Evolutionary conservation across 768 basidiomycete species (phyloP), one percentile per base, ranked within the genome.

Genomic region (Russula griseocarnosa): DNA sequence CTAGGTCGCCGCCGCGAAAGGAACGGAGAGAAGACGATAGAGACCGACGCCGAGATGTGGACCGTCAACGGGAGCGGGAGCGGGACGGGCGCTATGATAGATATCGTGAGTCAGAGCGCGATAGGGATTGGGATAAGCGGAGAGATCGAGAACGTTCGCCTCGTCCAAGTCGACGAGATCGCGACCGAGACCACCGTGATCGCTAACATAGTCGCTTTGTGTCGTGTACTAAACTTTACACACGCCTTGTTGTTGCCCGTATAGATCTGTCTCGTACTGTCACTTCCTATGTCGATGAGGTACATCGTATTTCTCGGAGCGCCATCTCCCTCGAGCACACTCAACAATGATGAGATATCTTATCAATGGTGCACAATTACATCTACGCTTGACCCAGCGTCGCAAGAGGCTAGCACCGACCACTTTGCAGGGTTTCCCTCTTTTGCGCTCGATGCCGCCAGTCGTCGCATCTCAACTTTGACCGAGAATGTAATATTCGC

Each of bases 401-500:
- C 58, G 61, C 65, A 60, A 24, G 40, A 46, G 67, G 72, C 57
- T 61, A 70, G 32, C 69, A 69, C 38, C 49, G 63, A 57, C 54
- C 68, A 2, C 36, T 63, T 36, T 14, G 36, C 62, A n/a, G 58
- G 65, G 51, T 65, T 68, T 62, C 36, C 67, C 38, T 50, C 53
- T 84, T 80, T 81, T 22, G 86, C 84, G 0, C 71, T 89, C 47
- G 85, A 87, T 67, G 86, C 81, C 5, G 88, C 86, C 9, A 87
- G 82, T 70, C 78, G 78, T n/a, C 78, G 86, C 44, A 85, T 92
- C 50, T 91, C 90, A 0, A 61, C 82, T 56, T 73, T 90, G 26
- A 92, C 92, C 69, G 77, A 85, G 69, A 88, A 88, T 60, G 78
- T 85, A 32, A 87, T 89, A n/a, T 90, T 90, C 66, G 75, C 80